phyloP scores from a whole-genome alignment of 495 filamentous ascomycete species.

The Neurospora tetrasperma region DNA sequence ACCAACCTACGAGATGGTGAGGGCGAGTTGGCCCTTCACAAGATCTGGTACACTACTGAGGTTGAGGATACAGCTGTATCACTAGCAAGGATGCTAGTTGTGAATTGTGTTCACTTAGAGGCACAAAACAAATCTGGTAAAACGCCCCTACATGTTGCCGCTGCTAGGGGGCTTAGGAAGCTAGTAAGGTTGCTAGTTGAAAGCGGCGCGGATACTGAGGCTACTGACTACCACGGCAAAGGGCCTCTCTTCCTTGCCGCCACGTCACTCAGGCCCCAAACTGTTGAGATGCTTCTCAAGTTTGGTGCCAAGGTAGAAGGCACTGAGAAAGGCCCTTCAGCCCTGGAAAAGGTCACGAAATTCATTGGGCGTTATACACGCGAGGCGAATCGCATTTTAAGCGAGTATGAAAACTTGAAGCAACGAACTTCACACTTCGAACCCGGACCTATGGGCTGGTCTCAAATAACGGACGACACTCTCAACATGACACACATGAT shows the following conservation, averaged over 20 bases:
- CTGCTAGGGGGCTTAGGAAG: fast-evolving
- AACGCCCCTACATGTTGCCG: neutral
- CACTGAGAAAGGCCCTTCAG: neutral
- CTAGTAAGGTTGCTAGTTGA: neutral
- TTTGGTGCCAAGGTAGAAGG: neutral
- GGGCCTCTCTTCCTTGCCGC: neutral
- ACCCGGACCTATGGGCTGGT: neutral
- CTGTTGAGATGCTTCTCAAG: neutral
- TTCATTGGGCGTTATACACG: too few relatives aligned
- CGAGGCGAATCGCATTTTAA: neutral
- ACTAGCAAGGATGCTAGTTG: neutral
- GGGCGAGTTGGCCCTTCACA: neutral
- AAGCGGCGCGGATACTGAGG: neutral
- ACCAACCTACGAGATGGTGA: neutral
- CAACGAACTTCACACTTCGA: neutral
- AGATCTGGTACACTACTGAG: fast-evolving
- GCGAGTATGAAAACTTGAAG: neutral
- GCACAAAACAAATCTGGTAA: fast-evolving
- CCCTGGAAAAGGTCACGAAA: neutral
- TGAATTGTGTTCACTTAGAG: neutral
- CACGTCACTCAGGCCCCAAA: fast-evolving
- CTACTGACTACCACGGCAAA: neutral
- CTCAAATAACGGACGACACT: neutral
- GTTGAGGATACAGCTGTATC: neutral
- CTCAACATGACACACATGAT: neutral